Evolutionary conservation across 768 basidiomycete genomes (phyloP).

Genomic region (Serendipita sp.): DNA sequence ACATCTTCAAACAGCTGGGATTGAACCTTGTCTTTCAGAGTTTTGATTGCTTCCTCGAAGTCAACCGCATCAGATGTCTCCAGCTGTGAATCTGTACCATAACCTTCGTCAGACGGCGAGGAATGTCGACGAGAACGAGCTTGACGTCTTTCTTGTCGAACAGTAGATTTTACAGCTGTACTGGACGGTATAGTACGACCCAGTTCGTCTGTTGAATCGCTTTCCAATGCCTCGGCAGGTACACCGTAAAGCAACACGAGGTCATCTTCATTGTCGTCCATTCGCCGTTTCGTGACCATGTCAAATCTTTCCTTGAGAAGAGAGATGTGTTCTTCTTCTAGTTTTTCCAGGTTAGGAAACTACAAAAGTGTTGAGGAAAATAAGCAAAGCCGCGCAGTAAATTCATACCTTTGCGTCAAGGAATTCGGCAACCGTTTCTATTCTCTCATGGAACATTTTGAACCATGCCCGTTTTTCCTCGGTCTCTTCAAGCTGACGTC

Average conservation of each 20-base stretch:
- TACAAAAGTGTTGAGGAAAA: conserved; percentile 20
- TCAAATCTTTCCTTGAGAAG: conserved; percentile 58
- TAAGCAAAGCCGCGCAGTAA: not conserved
- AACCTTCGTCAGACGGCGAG: conserved; percentile 54
- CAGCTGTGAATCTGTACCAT: conserved; percentile 71
- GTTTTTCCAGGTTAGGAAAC: conserved; percentile 63
- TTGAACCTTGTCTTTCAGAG: conserved; percentile 32
- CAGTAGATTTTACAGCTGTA: conserved; percentile 28
- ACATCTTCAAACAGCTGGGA: conserved; percentile 65
- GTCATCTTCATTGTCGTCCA: conserved; percentile 70
- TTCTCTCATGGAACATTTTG: conserved; percentile 56
- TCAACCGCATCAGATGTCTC: conserved; percentile 50
- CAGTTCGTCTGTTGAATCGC: conserved; percentile 40
- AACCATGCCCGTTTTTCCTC: conserved; percentile 78
- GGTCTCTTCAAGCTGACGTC: conserved; percentile 55
- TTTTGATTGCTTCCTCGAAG: conserved; percentile 44
- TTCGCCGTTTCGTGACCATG: conserved; percentile 40
- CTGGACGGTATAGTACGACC: conserved; percentile 33
- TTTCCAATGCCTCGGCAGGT: conserved; percentile 22
- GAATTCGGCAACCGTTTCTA: conserved; percentile 71
- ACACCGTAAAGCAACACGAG: conserved; percentile 51
- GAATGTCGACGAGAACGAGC: conserved; percentile 46
- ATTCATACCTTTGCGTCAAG: conserved; percentile 65
- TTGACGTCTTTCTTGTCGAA: conserved; percentile 38
- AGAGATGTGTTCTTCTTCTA: conserved; percentile 60